Base-by-base conservation (phyloP, 1,284 basidiomycete genomes). In the Fomitiporia mediterranea region DNA sequence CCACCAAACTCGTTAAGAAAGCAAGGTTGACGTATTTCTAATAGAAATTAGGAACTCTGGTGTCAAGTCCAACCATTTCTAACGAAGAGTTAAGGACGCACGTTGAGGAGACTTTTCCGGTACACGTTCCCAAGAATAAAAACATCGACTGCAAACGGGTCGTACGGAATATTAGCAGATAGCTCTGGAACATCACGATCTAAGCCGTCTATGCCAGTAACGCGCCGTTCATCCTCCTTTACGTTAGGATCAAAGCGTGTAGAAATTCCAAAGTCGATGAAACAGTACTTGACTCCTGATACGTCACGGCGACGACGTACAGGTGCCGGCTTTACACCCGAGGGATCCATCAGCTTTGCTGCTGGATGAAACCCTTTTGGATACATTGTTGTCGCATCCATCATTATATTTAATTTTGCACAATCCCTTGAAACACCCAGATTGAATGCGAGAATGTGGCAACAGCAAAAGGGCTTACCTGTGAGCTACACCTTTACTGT, bases 231-330 rank as follows among this genome's bases (percentile, higher is more conserved):
- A 30, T 50, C n/a, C n/a, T n/a, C n/a, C n/a, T n/a, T n/a, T n/a
- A n/a, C 30, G n/a, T n/a, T 30, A 2, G n/a, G 9, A 11, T 25
- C 21, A 30, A 65, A 65, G 0, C 44, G 38, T 0, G 49, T 35
- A 0, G 67, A 66, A 0, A 70, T 53, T 0, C 65, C 66, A 35
- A 68, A 70, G 56, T 69, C 68, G 44, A 66, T 67, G 57, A 67
- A 67, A 55, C 60, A 67, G 57, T 69, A 70, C 6, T 54, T 56
- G 1, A 67, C 61, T 0, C 54, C 44, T 15, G 52, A 34, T 0
- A 37, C 35, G 49, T 50, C 39, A 7, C 47, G 6, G 9, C 30
- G 49, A 21, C 47, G 39, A 28, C 30, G 0, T 61, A 56, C 1
- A 3, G 59, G 35, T 3, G 52, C 35, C 21, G 25, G 44, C 25